phyloP scores from a whole-genome alignment of 257 asterid genomes.

The Solanum virginianum region DNA sequence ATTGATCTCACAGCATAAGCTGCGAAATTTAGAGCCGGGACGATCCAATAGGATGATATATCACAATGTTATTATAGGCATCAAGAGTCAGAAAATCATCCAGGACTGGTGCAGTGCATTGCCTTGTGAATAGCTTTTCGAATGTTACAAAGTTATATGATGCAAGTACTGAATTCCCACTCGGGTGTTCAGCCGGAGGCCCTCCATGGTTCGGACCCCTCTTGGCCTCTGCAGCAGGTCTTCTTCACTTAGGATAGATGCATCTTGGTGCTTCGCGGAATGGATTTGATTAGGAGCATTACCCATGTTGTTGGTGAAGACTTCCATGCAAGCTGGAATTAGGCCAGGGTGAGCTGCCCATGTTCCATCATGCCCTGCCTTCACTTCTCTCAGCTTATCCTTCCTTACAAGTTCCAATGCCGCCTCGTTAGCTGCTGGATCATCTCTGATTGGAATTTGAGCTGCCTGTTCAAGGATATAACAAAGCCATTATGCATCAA shows the following conservation, averaged over 20 bases:
- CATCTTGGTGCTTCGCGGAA: constrained; percentile 51
- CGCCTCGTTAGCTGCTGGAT: constrained; percentile 70
- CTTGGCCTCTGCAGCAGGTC: constrained; percentile 69
- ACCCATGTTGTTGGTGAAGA: constrained; percentile 49
- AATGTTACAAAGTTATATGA: too few relatives aligned
- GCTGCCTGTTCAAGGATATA: constrained; percentile 53
- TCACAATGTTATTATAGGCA: constrained; percentile 67
- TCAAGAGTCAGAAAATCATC: constrained; percentile 86
- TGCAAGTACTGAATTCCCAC: constrained; percentile 92
- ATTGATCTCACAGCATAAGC: not conserved
- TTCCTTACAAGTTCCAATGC: constrained; percentile 66
- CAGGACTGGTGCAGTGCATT: constrained; percentile 47
- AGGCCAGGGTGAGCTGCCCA: constrained; percentile 99
- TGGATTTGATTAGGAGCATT: constrained; percentile 53
- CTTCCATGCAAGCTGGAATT: constrained; percentile 58
- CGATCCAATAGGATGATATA: constrained; percentile 40
- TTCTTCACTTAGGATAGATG: constrained; percentile 30
- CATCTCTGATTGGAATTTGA: constrained; percentile 84
- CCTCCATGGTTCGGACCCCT: constrained; percentile 79
- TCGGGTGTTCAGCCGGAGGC: constrained; percentile 80
- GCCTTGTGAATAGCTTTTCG: constrained; percentile 67
- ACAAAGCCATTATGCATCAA: not conserved
- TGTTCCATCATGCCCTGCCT: constrained; percentile 95
- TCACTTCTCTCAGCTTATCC: constrained; percentile 75
- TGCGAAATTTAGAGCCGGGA: constrained; percentile 34